A percentile compares a stretch with the other conserved stretches of the same genome.
Conservation (phyloP, 1,284 basidiomycete species). For the Lentinula novae-zelandiae region DNA sequence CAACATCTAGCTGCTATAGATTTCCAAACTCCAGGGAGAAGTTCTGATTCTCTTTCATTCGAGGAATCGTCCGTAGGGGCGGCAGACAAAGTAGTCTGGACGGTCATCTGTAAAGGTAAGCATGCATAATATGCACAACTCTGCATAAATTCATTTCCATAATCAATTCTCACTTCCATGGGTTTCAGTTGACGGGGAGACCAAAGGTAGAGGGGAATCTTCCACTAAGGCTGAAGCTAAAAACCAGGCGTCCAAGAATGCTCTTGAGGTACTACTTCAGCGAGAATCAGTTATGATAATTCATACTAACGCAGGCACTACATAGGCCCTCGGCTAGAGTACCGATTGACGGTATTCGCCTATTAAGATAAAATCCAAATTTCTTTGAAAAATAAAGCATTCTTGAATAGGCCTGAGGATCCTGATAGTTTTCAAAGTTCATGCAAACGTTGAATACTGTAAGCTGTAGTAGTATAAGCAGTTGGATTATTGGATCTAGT, state of each 20-base stretch:
- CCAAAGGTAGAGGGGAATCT: constrained; percentile 41
- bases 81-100: constrained; percentile 42
- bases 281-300: not conserved
- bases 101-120: constrained; percentile 45
- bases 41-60: constrained; percentile 29
- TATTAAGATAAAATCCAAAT: not conserved
- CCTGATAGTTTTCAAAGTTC: not conserved
- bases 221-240: constrained; percentile 42
- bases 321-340: constrained; percentile 1
- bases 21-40: constrained; percentile 32
- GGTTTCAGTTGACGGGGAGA: constrained; percentile 41
- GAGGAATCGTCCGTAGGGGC: constrained; percentile 36
- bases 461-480: too few relatives aligned
- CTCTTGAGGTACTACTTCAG: constrained; percentile 30
- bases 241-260: constrained; percentile 49
- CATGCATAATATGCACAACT: constrained; percentile 23
- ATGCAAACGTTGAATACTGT: too few relatives aligned
- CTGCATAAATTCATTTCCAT: not conserved
- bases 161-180: not conserved
- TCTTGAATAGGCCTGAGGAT: not conserved
- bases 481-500: not conserved
- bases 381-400: not conserved
- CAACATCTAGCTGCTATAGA: constrained; percentile 26
- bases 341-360: not conserved
- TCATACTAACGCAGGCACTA: not conserved